These are phyloP conservation scores for Gillenia trifoliata DNA, from an alignment of 306 rosid species.

Conservation along the genomic window DNA sequence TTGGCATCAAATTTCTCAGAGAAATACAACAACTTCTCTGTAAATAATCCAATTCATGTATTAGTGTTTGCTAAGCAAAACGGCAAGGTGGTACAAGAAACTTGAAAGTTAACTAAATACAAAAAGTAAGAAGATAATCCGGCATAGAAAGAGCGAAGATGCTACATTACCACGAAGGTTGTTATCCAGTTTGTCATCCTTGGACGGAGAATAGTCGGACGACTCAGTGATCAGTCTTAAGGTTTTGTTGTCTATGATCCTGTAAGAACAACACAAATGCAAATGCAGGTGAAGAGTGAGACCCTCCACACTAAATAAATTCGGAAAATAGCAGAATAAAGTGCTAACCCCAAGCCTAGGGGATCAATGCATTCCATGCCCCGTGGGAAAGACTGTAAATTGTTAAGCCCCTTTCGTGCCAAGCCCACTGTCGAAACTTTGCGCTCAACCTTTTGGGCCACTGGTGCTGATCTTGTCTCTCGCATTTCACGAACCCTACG, in stretches of 20 bases:
- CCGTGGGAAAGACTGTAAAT: constrained; percentile 82
- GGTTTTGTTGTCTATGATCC: constrained; percentile 91
- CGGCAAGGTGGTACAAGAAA: neutral
- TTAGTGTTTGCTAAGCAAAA: neutral
- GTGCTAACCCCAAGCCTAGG: constrained; percentile 78
- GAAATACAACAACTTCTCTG: constrained; percentile 89
- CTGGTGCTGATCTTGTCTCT: constrained; percentile 91
- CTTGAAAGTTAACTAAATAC: neutral
- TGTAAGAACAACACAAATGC: constrained; percentile 35
- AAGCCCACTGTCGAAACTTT: constrained; percentile 32
- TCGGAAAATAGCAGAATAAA: neutral
- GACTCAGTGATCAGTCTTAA: constrained; percentile 72
- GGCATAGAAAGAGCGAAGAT: neutral
- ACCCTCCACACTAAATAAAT: neutral
- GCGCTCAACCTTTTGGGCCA: constrained; percentile 66
- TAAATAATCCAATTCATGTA: neutral
- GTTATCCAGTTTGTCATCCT: constrained; percentile 47
- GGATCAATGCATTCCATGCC: constrained; percentile 99
- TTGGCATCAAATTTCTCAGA: constrained; percentile 91
- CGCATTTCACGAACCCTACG: constrained; percentile 99
- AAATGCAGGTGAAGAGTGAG: constrained; percentile 3
- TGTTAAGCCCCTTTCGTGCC: constrained; percentile 59
- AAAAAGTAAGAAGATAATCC: neutral
- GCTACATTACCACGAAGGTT: constrained; percentile 68
- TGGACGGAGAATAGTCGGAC: constrained; percentile 60